phyloP scores from a whole-genome alignment of 2,329 filamentous ascomycete species.

The Neospermospora avenae region DNA sequence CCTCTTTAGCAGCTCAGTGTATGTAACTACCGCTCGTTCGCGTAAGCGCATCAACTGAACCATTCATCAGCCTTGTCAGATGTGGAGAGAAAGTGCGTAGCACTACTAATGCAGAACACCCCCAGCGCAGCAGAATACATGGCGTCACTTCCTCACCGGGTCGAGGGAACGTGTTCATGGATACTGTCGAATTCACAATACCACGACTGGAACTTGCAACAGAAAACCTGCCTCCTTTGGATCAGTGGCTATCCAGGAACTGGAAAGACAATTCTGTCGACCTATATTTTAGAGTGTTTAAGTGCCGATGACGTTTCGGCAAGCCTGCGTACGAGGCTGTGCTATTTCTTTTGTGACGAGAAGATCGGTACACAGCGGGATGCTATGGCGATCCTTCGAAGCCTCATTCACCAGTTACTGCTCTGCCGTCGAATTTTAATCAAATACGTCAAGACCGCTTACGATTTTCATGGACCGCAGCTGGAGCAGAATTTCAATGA shows the following conservation, averaged over 20 bases:
- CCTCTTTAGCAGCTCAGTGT: slow-evolving; percentile 16
- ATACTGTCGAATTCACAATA: slow-evolving; percentile 35
- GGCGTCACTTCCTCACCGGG: slow-evolving; percentile 31
- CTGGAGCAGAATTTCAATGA: slow-evolving; percentile 36
- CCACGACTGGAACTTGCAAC: slow-evolving; percentile 32
- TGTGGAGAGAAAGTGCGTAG: slow-evolving; percentile 35
- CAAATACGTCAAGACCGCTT: slow-evolving; percentile 34
- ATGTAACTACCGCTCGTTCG: too few species aligned
- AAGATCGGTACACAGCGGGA: slow-evolving; percentile 37
- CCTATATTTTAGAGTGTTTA: slow-evolving; percentile 36
- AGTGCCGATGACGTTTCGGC: slow-evolving; percentile 11
- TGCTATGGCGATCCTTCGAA: slow-evolving; percentile 36
- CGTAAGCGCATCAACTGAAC: slow-evolving; percentile 7
- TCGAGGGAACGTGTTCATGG: slow-evolving; percentile 39
- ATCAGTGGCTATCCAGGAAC: slow-evolving; percentile 39
- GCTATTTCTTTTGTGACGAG: slow-evolving; percentile 38
- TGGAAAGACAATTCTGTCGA: slow-evolving; percentile 39
- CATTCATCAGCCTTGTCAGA: slow-evolving; percentile 33
- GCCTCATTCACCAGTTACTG: slow-evolving; percentile 39
- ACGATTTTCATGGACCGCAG: slow-evolving; percentile 33
- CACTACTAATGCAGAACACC: slow-evolving; percentile 31
- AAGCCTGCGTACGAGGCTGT: slow-evolving; percentile 18
- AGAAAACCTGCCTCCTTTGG: slow-evolving; percentile 36
- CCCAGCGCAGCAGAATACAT: slow-evolving; percentile 35
- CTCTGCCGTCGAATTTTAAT: slow-evolving; percentile 34